These are phyloP conservation scores for Lophium mytilinum DNA, from an alignment of 495 filamentous ascomycete genomes.

Conservation along the genomic window DNA sequence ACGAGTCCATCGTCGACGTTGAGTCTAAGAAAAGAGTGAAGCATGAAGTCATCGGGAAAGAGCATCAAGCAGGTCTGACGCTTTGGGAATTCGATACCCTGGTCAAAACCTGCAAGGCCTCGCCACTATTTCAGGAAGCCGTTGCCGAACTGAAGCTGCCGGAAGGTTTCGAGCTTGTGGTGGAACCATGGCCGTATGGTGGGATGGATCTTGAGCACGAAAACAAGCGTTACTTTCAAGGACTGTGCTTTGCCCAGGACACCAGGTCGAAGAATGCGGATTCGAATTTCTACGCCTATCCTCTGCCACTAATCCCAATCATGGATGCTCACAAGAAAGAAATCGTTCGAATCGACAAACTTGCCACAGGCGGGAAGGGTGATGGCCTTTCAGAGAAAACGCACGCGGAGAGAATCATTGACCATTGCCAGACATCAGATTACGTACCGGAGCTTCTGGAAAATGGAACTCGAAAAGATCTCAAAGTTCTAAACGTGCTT, in stretches of 20 bases:
- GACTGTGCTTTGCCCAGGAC: slow-evolving; percentile 46
- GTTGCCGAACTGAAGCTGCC: slow-evolving; percentile 55
- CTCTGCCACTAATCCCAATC: slow-evolving; percentile 48
- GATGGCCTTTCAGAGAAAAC: slow-evolving; percentile 37
- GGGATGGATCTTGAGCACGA: slow-evolving; percentile 49
- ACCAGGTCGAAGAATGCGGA: slow-evolving; percentile 40
- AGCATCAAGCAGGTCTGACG: slow-evolving; percentile 54
- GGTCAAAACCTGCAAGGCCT: slow-evolving; percentile 50
- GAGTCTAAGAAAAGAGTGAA: slow-evolving; percentile 39
- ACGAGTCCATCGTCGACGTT: slow-evolving; percentile 57
- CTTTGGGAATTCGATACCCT: slow-evolving; percentile 59
- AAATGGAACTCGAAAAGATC: slow-evolving; percentile 24
- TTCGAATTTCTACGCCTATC: slow-evolving; percentile 50
- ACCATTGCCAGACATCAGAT: slow-evolving; percentile 39
- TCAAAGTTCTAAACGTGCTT: slow-evolving; percentile 25
- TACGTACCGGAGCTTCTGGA: slow-evolving; percentile 47
- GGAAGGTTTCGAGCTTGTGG: slow-evolving; percentile 53
- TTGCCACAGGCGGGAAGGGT: slow-evolving; percentile 44
- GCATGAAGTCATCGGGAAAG: slow-evolving; percentile 48
- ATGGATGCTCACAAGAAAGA: slow-evolving; percentile 46
- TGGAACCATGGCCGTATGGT: slow-evolving; percentile 67
- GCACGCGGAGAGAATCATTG: slow-evolving; percentile 37
- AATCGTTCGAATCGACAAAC: slow-evolving; percentile 45
- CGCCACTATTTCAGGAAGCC: slow-evolving; percentile 53
- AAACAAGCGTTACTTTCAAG: slow-evolving; percentile 48